Conservation (phyloP, 164 flowering plant species). For the Taxillus chinensis region DNA sequence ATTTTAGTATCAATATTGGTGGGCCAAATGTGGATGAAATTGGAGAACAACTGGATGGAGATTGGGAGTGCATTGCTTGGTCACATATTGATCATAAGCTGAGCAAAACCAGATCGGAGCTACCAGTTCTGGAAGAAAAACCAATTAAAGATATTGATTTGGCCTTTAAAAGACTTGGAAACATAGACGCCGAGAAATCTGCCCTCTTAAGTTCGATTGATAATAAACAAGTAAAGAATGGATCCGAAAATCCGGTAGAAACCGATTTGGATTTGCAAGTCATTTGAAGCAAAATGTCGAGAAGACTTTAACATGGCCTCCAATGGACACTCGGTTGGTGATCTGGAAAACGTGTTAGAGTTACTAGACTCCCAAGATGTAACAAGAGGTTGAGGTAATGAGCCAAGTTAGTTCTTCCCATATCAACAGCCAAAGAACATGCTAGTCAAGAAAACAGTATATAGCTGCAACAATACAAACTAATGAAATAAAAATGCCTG, state of each 20-base stretch:
- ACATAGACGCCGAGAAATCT: constrained; percentile 18
- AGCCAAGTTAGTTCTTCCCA: constrained; percentile 13
- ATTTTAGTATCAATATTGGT: constrained; percentile 39
- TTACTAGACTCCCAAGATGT: constrained; percentile 7
- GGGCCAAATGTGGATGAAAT: constrained; percentile 8
- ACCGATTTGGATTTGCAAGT: constrained; percentile 7
- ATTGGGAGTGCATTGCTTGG: background rate
- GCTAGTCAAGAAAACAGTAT: constrained; percentile 7
- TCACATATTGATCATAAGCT: background rate
- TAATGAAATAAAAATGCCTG: constrained; percentile 1
- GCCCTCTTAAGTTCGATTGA: constrained; percentile 16
- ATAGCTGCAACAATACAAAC: constrained; percentile 3
- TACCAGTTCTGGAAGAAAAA: constrained; percentile 32
- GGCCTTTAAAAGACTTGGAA: constrained; percentile 19
- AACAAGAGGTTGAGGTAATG: constrained; percentile 9
- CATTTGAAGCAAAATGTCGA: constrained; percentile 24
- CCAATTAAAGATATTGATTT: constrained; percentile 22
- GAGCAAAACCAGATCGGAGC: constrained; percentile 2
- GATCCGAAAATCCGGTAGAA: constrained; percentile 7
- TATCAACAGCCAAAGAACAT: constrained; percentile 11
- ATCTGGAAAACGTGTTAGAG: constrained; percentile 11
- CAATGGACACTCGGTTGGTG: constrained; percentile 2
- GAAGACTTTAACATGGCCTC: constrained; percentile 20
- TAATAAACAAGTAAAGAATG: constrained; percentile 3
- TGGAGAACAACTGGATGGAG: constrained; percentile 6